Evolutionary conservation across 495 filamentous ascomycete genomes (phyloP).

Genomic region (Cercophora samala): DNA sequence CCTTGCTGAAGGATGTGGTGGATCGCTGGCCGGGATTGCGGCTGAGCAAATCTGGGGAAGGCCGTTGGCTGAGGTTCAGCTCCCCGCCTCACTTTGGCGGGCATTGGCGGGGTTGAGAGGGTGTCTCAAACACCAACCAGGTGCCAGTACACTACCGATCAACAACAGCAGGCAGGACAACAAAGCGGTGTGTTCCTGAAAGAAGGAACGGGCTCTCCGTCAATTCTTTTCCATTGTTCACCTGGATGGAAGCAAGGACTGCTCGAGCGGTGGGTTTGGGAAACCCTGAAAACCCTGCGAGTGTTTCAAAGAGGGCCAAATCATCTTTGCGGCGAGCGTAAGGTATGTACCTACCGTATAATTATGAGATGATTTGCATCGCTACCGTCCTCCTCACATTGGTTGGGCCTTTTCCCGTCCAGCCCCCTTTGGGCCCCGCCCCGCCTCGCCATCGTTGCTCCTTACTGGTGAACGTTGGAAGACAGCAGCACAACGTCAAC

Average conservation of each 20-base stretch:
- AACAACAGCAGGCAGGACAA: background rate
- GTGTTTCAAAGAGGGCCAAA: too few species aligned
- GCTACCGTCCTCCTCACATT: background rate
- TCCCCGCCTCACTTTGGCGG: background rate
- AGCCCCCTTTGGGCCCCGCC: too few species aligned
- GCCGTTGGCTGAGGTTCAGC: constrained; percentile 10
- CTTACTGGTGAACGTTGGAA: background rate
- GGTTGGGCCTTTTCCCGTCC: background rate
- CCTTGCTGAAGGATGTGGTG: background rate
- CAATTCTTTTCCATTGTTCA: background rate
- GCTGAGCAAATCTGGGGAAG: constrained; percentile 13
- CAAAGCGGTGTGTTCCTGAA: background rate
- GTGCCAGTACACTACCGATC: background rate
- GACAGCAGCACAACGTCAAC: background rate
- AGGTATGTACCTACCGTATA: too few species aligned
- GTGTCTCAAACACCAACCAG: background rate
- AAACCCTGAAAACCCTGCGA: too few species aligned
- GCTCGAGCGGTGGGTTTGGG: too few species aligned
- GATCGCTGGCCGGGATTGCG: background rate
- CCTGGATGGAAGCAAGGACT: too few species aligned
- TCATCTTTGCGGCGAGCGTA: too few species aligned
- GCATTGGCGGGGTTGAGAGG: background rate
- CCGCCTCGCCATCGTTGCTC: too few species aligned
- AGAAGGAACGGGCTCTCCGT: background rate
- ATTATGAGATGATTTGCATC: constrained; percentile 6